A percentile compares a stretch with the other conserved stretches of the same genome.
Conservation (phyloP, 2,329 filamentous ascomycete genomes). For the Penicillium paneum region DNA sequence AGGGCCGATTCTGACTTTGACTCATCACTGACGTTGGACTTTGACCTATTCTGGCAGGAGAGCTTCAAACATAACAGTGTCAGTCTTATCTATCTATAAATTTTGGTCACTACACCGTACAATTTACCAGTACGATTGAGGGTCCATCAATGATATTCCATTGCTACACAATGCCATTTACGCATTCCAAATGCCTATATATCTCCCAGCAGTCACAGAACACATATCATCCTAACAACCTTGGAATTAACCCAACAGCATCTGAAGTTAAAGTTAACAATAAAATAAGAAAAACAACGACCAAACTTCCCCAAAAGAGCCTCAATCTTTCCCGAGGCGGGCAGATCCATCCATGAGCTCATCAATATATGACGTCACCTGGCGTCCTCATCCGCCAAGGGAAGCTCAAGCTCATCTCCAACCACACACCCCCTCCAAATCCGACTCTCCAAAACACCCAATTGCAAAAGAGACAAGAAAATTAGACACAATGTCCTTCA, state of each 20-base stretch:
- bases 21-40: neutral
- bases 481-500: constrained; percentile 23
- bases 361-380: constrained; percentile 18
- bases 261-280: neutral
- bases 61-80: neutral
- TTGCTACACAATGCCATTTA: too few relatives aligned
- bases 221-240: too few relatives aligned
- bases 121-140: neutral
- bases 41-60: neutral
- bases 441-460: constrained; percentile 4
- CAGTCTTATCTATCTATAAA: neutral
- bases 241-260: neutral
- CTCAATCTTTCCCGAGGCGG: neutral
- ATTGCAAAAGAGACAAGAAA: constrained; percentile 1
- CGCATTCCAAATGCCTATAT: neutral
- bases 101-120: neutral
- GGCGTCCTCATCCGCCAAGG: constrained; percentile 7
- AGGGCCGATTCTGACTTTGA: neutral
- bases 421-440: neutral
- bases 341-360: neutral
- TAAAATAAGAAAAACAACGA: neutral
- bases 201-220: neutral
- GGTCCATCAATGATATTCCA: neutral
- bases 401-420: neutral
- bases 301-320: neutral